Evolutionary conservation across 1,284 basidiomycete species (phyloP), one percentile per base, ranked within the genome.

Genomic region (Fomes fomentarius): DNA sequence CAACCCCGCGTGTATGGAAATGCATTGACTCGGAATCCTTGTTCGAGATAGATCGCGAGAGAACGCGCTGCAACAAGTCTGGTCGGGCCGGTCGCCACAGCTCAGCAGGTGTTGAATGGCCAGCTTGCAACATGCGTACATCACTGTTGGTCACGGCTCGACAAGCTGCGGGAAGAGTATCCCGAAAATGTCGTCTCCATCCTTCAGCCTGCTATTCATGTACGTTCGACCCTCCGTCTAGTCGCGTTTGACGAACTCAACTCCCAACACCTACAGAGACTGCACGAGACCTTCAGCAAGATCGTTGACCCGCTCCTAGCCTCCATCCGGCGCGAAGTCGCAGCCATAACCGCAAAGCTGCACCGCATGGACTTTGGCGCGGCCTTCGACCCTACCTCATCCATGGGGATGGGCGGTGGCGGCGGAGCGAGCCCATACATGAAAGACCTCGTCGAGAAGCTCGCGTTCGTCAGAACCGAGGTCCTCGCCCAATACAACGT

Each of bases 401-500:
- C 84, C 6, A 84, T 85, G 71, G 83, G n/a, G n/a, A n/a, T n/a
- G n/a, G n/a, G n/a, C n/a, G n/a, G n/a, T n/a, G n/a, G 83, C 19
- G 85, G 83, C 15, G 85, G 87, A 4, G 77, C 90, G 11, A 94
- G 90, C 68, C 73, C 86, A 12, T 97, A 96, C 71, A 91, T 96
- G 84, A 91, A 91, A 66, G 94, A 96, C 57, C 76, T 97, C 53
- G 82, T 85, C 15, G 93, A 95, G 58, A 96, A 94, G 72, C 75
- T 98, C 45, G 73, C 77, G 3, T 94, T 91, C 67, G 76, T 96
- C 57, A 90, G 91, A 68, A 71, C 73, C 15, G 92, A 95, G 65
- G 71, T 97, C 15, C 70, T 96, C 14, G 81, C 75, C 42, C 83
- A 83, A 57, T 91, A 89, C 70, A 77, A 74, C 52, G 76, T 93